These are phyloP conservation scores for Tanacetum coccineum DNA, from an alignment of 129 eudicot species.

Conservation along the genomic window DNA sequence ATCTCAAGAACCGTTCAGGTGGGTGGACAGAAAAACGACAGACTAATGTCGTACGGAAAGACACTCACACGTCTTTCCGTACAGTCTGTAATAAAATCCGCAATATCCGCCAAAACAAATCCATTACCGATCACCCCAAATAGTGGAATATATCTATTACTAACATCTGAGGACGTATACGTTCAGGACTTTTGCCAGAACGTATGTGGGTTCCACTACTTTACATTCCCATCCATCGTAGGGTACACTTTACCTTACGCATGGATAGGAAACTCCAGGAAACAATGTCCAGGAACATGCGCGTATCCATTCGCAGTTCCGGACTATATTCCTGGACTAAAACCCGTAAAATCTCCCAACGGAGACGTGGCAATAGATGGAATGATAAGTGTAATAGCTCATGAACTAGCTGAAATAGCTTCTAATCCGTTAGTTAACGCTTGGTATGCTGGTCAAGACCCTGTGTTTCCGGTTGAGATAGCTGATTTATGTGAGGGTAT, in stretches of 20 bases:
- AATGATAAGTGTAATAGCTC: constrained; percentile 84
- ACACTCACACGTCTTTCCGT: constrained; percentile 67
- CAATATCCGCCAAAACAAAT: constrained; percentile 56
- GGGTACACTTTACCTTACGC: constrained; percentile 93
- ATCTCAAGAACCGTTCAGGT: constrained; percentile 53
- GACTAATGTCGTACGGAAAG: constrained; percentile 73
- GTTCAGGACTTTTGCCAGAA: constrained; percentile 75
- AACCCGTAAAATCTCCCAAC: constrained; percentile 72
- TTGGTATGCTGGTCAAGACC: constrained; percentile 89
- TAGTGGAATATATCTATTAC: constrained; percentile 62
- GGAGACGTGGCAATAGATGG: constrained; percentile 73
- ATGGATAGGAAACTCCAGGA: constrained; percentile 78
- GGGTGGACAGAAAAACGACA: constrained; percentile 69
- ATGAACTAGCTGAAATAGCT: constrained; percentile 69
- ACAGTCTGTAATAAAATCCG: constrained; percentile 65
- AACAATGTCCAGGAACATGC: constrained; percentile 67
- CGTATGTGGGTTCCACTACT: constrained; percentile 83
- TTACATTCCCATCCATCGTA: constrained; percentile 82
- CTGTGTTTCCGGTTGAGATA: constrained; percentile 79
- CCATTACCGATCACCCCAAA: constrained; percentile 73
- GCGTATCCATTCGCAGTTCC: constrained; percentile 90
- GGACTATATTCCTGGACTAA: constrained; percentile 57
- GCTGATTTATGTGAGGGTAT: constrained; percentile 92
- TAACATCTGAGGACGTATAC: constrained; percentile 70
- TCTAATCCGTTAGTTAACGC: constrained; percentile 74